These are phyloP conservation scores for Aspergillus ochraceoroseus DNA, from an alignment of 2,329 filamentous ascomycete genomes.

Conservation along the genomic window DNA sequence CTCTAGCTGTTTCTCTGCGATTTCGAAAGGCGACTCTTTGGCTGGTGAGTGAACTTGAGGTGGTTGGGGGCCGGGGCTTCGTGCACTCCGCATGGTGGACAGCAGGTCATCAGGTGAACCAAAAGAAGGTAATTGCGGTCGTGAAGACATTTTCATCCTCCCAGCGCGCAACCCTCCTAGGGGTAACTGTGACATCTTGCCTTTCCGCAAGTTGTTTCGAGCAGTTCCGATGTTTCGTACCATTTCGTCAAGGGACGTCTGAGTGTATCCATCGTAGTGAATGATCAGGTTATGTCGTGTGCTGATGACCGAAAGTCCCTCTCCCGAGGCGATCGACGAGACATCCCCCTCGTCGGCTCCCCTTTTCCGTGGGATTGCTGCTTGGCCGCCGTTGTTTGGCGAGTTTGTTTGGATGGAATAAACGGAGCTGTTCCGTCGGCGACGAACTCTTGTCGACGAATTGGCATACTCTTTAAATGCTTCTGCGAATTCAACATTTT, in stretches of 20 bases:
- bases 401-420: constrained; percentile 38
- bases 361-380: constrained; percentile 31
- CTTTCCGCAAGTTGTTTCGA: constrained; percentile 79
- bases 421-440: constrained; percentile 42
- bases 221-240: constrained; percentile 76
- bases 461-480: constrained; percentile 40
- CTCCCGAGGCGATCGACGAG: constrained; percentile 31
- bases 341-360: constrained; percentile 28
- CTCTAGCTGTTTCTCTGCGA: constrained; percentile 72
- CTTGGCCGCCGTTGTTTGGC: constrained; percentile 1
- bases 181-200: constrained; percentile 55
- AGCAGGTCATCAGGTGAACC: constrained; percentile 14
- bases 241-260: constrained; percentile 73
- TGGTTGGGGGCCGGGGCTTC: constrained; percentile 15
- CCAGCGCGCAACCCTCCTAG: constrained; percentile 23
- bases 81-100: constrained; percentile 28
- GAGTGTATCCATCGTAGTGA: constrained; percentile 86
- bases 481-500: constrained; percentile 42
- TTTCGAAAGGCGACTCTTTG: constrained; percentile 60
- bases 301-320: constrained; percentile 53
- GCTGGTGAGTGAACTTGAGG: constrained; percentile 52
- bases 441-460: constrained; percentile 27
- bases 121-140: not conserved
- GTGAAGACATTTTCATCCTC: constrained; percentile 14
- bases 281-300: constrained; percentile 74